A percentile compares a stretch with the other conserved stretches of the same genome.
These are phyloP conservation scores for Craterostigma plantagineum DNA, from an alignment of 257 asterid species.

Conservation along the genomic window DNA sequence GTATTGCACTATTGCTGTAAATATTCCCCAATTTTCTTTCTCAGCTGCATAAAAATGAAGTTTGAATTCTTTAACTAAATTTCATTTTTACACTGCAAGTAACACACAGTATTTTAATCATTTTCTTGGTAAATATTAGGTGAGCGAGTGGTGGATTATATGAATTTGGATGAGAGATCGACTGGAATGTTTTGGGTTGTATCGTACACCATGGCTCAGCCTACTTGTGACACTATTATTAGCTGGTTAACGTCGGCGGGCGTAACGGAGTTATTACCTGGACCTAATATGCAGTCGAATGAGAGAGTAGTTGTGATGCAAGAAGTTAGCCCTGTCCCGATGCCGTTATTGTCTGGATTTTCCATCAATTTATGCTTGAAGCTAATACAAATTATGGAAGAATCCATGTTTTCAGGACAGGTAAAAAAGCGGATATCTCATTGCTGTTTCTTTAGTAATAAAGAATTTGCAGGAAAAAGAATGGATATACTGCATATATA, in stretches of 20 bases:
- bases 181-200: slow-evolving; percentile 99
- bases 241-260: slow-evolving; percentile 87
- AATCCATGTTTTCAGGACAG: slow-evolving; percentile 84
- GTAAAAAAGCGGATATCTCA: not conserved
- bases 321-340: slow-evolving; percentile 87
- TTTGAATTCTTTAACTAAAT: no score
- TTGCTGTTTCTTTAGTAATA: no score
- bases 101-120: slow-evolving; percentile 1
- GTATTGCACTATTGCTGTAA: no score
- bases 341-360: slow-evolving; percentile 73
- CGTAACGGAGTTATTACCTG: slow-evolving; percentile 57
- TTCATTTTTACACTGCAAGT: not conserved
- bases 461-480: not conserved
- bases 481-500: not conserved
- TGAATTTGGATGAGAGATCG: slow-evolving; percentile 96
- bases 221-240: slow-evolving; percentile 91
- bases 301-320: slow-evolving; percentile 88
- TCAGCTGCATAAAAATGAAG: no score
- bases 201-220: slow-evolving; percentile 95
- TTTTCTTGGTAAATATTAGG: slow-evolving; percentile 28
- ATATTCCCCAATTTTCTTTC: no score
- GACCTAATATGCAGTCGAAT: slow-evolving; percentile 55
- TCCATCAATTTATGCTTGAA: slow-evolving; percentile 81
- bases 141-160: slow-evolving; percentile 78
- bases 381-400: slow-evolving; percentile 76